Evolutionary conservation across 768 basidiomycete species (phyloP), one percentile per base, ranked within the genome.

Genomic region (Tricholoma flavovirens): DNA sequence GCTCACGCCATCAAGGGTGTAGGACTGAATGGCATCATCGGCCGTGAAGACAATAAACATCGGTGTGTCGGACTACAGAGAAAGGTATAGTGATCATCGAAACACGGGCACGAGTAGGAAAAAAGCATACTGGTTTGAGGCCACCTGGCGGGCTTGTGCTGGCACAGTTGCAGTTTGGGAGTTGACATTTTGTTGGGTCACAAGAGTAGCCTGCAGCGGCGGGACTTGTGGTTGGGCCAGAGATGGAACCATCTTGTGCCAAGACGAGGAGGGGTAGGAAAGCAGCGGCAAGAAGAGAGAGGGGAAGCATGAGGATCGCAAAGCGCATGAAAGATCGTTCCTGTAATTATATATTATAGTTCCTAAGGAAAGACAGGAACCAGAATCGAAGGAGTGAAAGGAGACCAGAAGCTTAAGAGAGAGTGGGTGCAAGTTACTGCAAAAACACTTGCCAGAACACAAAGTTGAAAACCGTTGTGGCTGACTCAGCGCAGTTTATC

Each of bases 21-120:
- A 92, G 1, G 81, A 81, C 68, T 90, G 87, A 26, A 90, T 65
- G 21, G 89, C 88, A 70, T 88, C 86, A 63, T 88, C 86, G 30
- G 88, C 88, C 49, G 84, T 87, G 74, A 84, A 87, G 38, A 88
- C 81, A 61, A 88, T 72, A 64, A 88, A 90, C 70, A 79, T 75
- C 2, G 86, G 85, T 19, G 80, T 78, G 9, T 85, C 78, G 7
- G 73, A 71, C 83, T 87, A 60, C 29, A 21, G 32, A 56, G 53
- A 60, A 45, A 19, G 55, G 5, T 26, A 26, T 53, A 24, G 32
- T 10, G 43, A 43, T 56, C 22, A 49, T 48, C n/a, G 36, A 46
- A 42, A 51, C 40, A 35, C 56, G 43, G 40, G 36, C 2, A 5
- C 8, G 21, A 48, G 24, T 26, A 33, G 30, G n/a, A 33, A 49